These are phyloP conservation scores for Dothideomycetes sp. DNA, from an alignment of 2,329 filamentous ascomycete genomes.

Conservation along the genomic window DNA sequence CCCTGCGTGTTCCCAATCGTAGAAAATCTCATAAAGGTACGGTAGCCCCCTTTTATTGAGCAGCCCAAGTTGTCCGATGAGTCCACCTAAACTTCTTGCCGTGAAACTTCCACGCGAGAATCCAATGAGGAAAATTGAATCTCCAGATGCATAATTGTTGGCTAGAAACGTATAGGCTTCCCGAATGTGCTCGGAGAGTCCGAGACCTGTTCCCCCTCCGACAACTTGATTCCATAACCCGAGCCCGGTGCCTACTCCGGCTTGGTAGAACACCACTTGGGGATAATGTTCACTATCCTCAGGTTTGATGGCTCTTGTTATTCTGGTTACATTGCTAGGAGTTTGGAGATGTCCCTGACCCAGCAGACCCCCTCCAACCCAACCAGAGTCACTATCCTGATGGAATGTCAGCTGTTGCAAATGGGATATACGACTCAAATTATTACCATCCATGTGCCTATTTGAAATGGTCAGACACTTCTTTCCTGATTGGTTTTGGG, in stretches of 20 bases:
- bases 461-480: neutral
- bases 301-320: conserved; percentile 26
- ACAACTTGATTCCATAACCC: conserved; percentile 25
- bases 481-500: neutral
- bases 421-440: neutral
- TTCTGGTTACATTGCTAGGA: conserved; percentile 29
- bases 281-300: conserved; percentile 27
- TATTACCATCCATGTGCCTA: conserved; percentile 26
- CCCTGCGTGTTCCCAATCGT: conserved; percentile 23
- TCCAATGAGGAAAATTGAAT: conserved; percentile 36
- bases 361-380: conserved; percentile 17
- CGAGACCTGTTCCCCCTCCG: conserved; percentile 24
- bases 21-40: conserved; percentile 21
- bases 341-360: conserved; percentile 23
- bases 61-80: conserved; percentile 34
- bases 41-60: conserved; percentile 25
- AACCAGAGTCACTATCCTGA: conserved; percentile 27
- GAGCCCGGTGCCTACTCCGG: conserved; percentile 28
- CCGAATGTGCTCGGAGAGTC: conserved; percentile 39
- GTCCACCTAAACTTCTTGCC: conserved; percentile 30
- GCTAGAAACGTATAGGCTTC: conserved; percentile 54
- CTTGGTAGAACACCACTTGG: conserved; percentile 32
- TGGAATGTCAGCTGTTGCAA: neutral
- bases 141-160: conserved; percentile 44
- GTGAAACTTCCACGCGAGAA: conserved; percentile 37